phyloP scores from a whole-genome alignment of 345 rosid genomes.

The Gossypium raimondii region DNA sequence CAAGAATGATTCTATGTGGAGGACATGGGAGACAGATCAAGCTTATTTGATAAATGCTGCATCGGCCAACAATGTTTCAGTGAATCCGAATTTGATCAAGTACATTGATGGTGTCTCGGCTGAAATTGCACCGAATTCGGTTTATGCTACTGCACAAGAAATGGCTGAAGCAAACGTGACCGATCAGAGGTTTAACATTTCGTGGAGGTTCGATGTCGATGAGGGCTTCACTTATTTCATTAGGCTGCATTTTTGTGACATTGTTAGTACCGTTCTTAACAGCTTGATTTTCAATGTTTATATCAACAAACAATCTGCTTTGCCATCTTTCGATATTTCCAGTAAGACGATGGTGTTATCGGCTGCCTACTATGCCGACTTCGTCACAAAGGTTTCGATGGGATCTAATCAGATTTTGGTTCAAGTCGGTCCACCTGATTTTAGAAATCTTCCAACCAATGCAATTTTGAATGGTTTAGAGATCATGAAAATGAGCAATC shows the following conservation, averaged over 20 bases:
- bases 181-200: constrained; percentile 20
- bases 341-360: constrained; percentile 18
- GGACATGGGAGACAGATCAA: constrained; percentile 25
- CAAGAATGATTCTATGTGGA: constrained; percentile 23
- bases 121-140: constrained; percentile 25
- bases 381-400: constrained; percentile 13
- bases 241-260: constrained; percentile 29
- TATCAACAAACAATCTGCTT: constrained; percentile 23
- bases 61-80: constrained; percentile 9
- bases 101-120: constrained; percentile 19
- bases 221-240: constrained; percentile 22
- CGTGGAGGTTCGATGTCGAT: constrained; percentile 24
- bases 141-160: constrained; percentile 26
- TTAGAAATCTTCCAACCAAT: constrained; percentile 22
- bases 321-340: constrained; percentile 21
- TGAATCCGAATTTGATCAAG: constrained; percentile 20
- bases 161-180: constrained; percentile 25
- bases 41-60: constrained; percentile 17
- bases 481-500: constrained; percentile 26
- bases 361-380: constrained; percentile 20
- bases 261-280: constrained; percentile 20
- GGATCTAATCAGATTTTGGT: constrained; percentile 20
- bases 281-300: constrained; percentile 21
- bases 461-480: constrained; percentile 27
- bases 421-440: constrained; percentile 22